Evolutionary conservation across 139 green algal genomes (phyloP), one percentile per base, ranked within the genome.

Genomic region (Haematococcus sp.): DNA sequence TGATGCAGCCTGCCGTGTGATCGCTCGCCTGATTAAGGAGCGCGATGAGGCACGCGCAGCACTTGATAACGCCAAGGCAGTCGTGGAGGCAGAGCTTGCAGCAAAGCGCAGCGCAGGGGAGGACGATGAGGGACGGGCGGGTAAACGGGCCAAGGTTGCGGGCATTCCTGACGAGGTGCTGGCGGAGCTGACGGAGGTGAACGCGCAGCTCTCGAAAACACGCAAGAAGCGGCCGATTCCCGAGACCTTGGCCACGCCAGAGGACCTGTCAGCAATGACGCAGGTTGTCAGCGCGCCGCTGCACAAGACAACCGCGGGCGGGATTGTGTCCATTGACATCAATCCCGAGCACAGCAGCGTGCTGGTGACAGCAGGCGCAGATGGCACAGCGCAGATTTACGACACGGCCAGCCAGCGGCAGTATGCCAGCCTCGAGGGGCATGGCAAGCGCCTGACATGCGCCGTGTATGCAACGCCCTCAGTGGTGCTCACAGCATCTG

Each of bases 1-100:
- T 40, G 96, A 99, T 71, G 96, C 96, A 0, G 94, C 94, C 4
- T 72, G 59, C 0, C 86, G 94, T 20, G 93, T 97, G 19, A 98
- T 98, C 63, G 93, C 93, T 0, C 72, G 91, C 1, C 79, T 97
- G 58, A 78, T 88, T 46, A 85, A 86, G 54, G 92, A 98, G 79
- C 80, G 93, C 0, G 93, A 98, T 63, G 87, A 95, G 71, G 89
- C 89, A 0, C 81, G 89, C 0, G 51, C 56, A 1, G 78, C 83
- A 3, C 54, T 89, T 15, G 40, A 82, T 30, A 75, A 83, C 32
- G 69, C 83, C 19, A 78, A 79, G 71, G 33, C 61, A 30, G 33
- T 40, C 28, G 49, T 87, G 23, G 71, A 83, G 63, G 51, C 51
- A 27, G 70, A 58, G 40, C 34, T 40, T 30, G 63, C 63, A 58